A percentile compares a stretch with the other conserved stretches of the same genome.
phyloP scores from a whole-genome alignment of 2,329 filamentous ascomycete genomes.

The Verticillium tricorpus region DNA sequence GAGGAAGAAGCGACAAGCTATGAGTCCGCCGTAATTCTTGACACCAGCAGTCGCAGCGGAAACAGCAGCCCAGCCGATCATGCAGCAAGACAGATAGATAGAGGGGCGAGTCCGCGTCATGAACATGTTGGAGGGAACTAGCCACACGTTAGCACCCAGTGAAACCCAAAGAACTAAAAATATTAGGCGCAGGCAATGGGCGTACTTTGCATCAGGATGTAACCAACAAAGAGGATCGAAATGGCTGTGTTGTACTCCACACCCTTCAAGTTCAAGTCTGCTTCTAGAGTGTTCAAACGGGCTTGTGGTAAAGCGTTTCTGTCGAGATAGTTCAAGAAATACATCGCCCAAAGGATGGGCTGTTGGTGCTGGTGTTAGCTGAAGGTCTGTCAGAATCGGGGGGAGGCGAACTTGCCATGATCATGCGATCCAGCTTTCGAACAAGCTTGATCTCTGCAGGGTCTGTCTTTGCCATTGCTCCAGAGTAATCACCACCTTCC shows the following conservation, averaged over 20 bases:
- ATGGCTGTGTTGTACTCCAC: conserved; percentile 16
- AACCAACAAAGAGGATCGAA: conserved; percentile 17
- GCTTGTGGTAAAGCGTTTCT: conserved; percentile 17
- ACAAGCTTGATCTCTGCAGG: conserved; percentile 18
- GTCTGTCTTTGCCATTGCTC: conserved; percentile 19
- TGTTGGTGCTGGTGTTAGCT: conserved; percentile 1
- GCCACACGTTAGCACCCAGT: too few relatives aligned
- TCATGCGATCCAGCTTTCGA: conserved; percentile 17
- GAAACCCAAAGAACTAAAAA: neutral
- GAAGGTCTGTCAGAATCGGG: neutral
- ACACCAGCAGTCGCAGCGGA: conserved; percentile 32
- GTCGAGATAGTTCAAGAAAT: conserved; percentile 17
- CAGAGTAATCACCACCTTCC: conserved; percentile 7
- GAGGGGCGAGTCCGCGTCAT: conserved; percentile 35
- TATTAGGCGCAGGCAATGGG: conserved; percentile 8
- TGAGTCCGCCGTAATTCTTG: conserved; percentile 25
- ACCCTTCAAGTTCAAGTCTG: conserved; percentile 14
- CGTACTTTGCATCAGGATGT: conserved; percentile 33
- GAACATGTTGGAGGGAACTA: conserved; percentile 36
- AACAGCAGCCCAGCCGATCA: conserved; percentile 35
- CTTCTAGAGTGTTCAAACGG: conserved; percentile 15
- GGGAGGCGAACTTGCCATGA: conserved; percentile 14
- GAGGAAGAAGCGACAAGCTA: conserved; percentile 31
- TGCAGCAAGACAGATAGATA: conserved; percentile 36
- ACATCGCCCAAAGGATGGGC: conserved; percentile 18